Evolutionary conservation across 2,329 filamentous ascomycete species (phyloP).

Genomic region (Eutypella sp.): DNA sequence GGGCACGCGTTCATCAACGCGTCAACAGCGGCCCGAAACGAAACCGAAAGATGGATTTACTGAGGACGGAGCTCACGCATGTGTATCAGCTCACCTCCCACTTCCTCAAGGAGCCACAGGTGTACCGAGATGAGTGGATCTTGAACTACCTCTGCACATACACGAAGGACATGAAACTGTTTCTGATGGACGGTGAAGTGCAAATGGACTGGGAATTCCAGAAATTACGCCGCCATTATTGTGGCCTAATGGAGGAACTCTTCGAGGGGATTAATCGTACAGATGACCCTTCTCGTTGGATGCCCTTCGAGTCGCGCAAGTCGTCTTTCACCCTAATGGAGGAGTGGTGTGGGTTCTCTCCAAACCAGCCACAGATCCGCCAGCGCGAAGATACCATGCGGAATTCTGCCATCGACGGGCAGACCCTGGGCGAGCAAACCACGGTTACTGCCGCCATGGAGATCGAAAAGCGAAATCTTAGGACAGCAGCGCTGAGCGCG

Average conservation of each 20-base stretch:
- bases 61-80: constrained; percentile 92
- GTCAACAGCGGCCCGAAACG: constrained; percentile 76
- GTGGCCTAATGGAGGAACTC: constrained; percentile 85
- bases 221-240: constrained; percentile 86
- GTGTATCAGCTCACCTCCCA: constrained; percentile 92
- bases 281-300: constrained; percentile 83
- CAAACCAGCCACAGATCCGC: constrained; percentile 78
- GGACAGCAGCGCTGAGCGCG: constrained; percentile 84
- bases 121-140: constrained; percentile 86
- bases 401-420: constrained; percentile 75
- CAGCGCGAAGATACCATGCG: constrained; percentile 83
- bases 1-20: constrained; percentile 79
- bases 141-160: constrained; percentile 84
- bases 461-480: constrained; percentile 90
- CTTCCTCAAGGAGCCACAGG: constrained; percentile 72
- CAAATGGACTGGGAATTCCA: constrained; percentile 95
- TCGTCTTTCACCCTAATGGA: constrained; percentile 97
- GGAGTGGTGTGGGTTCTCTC: constrained; percentile 97
- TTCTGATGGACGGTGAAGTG: constrained; percentile 90
- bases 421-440: constrained; percentile 68
- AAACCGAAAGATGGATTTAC: constrained; percentile 76
- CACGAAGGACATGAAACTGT: constrained; percentile 86
- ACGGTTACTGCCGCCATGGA: constrained; percentile 87
- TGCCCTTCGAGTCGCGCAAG: constrained; percentile 94
- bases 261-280: constrained; percentile 88